Evolutionary conservation across 441 rosid species (phyloP).

Genomic region (Breynia disticha): DNA sequence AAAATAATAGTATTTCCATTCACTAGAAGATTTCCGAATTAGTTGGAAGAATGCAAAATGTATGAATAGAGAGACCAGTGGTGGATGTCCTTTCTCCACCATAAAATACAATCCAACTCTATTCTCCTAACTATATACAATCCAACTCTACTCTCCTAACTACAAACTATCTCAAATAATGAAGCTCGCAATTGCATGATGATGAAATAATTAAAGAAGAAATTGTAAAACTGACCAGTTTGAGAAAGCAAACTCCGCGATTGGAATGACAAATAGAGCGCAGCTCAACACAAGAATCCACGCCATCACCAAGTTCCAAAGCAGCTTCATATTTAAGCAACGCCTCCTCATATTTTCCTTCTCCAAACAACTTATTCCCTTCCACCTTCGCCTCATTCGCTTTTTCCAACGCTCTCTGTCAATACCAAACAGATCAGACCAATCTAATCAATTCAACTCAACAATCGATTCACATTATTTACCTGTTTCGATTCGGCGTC

Average conservation of each 20-base stretch:
- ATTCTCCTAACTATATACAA: too few species aligned
- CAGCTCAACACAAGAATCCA: conserved; percentile 36
- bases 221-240: conserved; percentile 53
- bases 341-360: conserved; percentile 73
- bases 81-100: too few species aligned
- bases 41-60: too few species aligned
- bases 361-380: conserved; percentile 64
- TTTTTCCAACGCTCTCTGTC: conserved; percentile 45
- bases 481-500: conserved; percentile 48
- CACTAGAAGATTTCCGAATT: too few species aligned
- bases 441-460: not conserved
- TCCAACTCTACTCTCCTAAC: too few species aligned
- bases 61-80: too few species aligned
- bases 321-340: conserved; percentile 54
- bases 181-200: too few species aligned
- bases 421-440: not conserved
- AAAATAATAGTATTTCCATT: too few species aligned
- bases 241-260: conserved; percentile 66
- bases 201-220: too few species aligned
- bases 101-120: too few species aligned
- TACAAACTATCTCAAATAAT: too few species aligned
- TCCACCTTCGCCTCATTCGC: conserved; percentile 69
- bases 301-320: conserved; percentile 33
- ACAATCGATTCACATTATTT: not conserved
- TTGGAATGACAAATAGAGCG: conserved; percentile 72